Base-by-base conservation (phyloP, 1,139 yeast genomes). In the Pneumocystis canis region DNA sequence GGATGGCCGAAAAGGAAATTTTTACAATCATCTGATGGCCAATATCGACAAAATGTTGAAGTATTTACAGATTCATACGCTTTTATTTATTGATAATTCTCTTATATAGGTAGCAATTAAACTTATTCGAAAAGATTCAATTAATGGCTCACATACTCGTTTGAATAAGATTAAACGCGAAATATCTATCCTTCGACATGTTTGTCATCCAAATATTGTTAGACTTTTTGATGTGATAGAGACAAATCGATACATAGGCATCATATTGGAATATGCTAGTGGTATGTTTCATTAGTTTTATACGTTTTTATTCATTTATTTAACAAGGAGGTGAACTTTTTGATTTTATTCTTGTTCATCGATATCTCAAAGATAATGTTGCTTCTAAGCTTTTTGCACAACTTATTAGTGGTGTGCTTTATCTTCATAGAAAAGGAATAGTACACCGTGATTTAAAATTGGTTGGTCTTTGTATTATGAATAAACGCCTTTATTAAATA, bases 341-440 rank as follows among this genome's bases (percentile, higher is more conserved):
- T 71, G 96, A 90, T 73, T 89, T 90, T 73, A 92, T 92, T 66
- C 80, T 89, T 66, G 87, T 85, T 67, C 90, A 89, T 73, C 84
- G 92, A 70, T 85, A 87, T 72, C 78, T 92, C 67, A 90, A 90
- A 72, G 98, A 92, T 89, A 69, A 73, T 35, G 81, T 83, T 63
- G 97, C 97, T 3, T 87, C 94, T 71, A 80, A 88, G 66, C 75
- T 94, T 63, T 92, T 92, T 78, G 90, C 97, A 18, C 98, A 92
- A 74, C 79, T 92, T 65, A 87, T 92, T 28, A 84, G 94, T 63
- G 98, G 97, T 33, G 97, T 92, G 41, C 87, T 87, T 72, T 92
- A 92, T 74, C 82, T 87, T 82, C 95, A 87, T 73, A 79, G 86
- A 32, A 86, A 86, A 71, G 94, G 95, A 9, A 80, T 87, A 64